Evolutionary conservation across 768 basidiomycete genomes (phyloP).

Genomic region (Stropharia rugosoannulata): DNA sequence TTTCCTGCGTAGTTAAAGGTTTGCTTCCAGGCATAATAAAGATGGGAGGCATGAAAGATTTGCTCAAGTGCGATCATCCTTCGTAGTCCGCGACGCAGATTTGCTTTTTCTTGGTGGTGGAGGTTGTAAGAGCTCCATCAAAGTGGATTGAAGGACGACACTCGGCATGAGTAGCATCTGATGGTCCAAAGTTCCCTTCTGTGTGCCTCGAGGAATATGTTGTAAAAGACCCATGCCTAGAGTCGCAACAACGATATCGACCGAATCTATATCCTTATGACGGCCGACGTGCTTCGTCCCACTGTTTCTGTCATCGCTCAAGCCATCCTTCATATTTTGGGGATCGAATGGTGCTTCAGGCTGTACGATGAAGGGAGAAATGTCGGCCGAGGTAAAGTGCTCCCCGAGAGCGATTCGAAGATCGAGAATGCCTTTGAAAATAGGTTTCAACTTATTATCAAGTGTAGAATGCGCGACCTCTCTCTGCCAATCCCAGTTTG

Average conservation of each 20-base stretch:
- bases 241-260: conserved; percentile 16
- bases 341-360: conserved; percentile 12
- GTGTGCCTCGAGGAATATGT: not conserved
- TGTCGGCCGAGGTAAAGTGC: conserved; percentile 25
- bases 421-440: conserved; percentile 25
- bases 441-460: conserved; percentile 20
- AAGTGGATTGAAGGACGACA: conserved; percentile 17
- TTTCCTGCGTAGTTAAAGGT: no score
- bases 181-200: not conserved
- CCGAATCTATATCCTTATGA: not conserved
- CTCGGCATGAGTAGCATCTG: conserved; percentile 15
- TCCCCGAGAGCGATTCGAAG: conserved; percentile 25
- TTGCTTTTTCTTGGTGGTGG: conserved; percentile 1
- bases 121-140: conserved; percentile 19
- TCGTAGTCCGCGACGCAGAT: not conserved
- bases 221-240: conserved; percentile 18
- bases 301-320: conserved; percentile 18
- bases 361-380: conserved; percentile 11
- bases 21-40: no score
- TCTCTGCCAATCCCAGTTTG: not conserved
- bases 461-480: conserved; percentile 5
- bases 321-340: conserved; percentile 22
- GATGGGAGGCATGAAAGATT: not conserved
- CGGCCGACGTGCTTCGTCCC: not conserved
- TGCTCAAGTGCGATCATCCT: not conserved